Evolutionary conservation across 108 stramenopile species (phyloP).

Genomic region (Pseudonitzschia delicatissima): DNA sequence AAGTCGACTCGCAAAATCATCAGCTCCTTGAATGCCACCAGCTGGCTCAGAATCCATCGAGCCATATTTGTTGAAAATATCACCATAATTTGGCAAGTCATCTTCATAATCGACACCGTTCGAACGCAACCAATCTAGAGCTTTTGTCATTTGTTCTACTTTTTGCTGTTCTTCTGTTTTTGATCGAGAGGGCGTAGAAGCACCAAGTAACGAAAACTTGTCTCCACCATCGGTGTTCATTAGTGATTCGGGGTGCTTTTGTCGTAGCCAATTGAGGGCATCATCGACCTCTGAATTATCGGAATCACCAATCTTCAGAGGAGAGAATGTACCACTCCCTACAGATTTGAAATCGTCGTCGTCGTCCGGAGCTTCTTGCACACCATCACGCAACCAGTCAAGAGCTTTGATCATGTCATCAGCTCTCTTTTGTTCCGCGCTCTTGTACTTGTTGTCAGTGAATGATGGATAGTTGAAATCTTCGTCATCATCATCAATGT

Average conservation of each 20-base stretch:
- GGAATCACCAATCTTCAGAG: neutral
- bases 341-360: slow-evolving; percentile 6
- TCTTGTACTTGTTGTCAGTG: slow-evolving; percentile 8
- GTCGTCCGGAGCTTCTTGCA: slow-evolving; percentile 5
- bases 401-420: slow-evolving; percentile 32
- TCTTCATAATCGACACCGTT: slow-evolving; percentile 31
- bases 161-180: slow-evolving; percentile 20
- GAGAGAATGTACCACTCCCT: neutral
- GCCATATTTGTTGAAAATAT: neutral
- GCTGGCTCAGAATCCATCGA: slow-evolving; percentile 17
- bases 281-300: slow-evolving; percentile 20
- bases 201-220: slow-evolving; percentile 12
- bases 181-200: neutral
- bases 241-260: slow-evolving; percentile 10
- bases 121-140: slow-evolving; percentile 39
- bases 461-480: slow-evolving; percentile 4
- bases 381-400: slow-evolving; percentile 35
- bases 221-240: slow-evolving; percentile 14
- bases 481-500: slow-evolving; percentile 15
- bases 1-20: slow-evolving; percentile 23
- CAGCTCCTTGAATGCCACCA: neutral
- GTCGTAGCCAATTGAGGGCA: slow-evolving; percentile 28
- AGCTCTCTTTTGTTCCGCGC: slow-evolving; percentile 22
- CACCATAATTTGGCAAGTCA: slow-evolving; percentile 19
- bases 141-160: slow-evolving; percentile 36